These are phyloP conservation scores for Zelopaecilomyces penicillatus DNA, from an alignment of 2,329 filamentous ascomycete genomes.

Conservation along the genomic window DNA sequence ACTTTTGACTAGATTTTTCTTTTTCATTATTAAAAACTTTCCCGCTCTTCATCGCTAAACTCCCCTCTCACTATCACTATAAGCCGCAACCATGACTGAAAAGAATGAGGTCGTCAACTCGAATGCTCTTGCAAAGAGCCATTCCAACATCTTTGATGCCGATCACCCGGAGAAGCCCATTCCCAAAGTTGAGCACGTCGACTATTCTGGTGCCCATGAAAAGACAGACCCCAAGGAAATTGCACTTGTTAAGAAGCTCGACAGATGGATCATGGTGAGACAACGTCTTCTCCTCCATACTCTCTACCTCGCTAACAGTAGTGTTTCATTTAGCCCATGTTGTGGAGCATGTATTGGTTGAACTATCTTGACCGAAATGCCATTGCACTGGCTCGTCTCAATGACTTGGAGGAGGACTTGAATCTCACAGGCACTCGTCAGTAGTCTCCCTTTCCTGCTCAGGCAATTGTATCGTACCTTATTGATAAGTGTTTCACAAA, in stretches of 20 bases:
- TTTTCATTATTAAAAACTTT: too few species aligned
- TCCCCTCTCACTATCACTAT: too few species aligned
- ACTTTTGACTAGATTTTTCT: too few species aligned
- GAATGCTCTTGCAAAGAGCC: neutral
- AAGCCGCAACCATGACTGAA: too few species aligned
- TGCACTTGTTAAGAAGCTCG: conserved; percentile 29
- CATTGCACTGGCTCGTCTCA: conserved; percentile 34
- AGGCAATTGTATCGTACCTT: neutral
- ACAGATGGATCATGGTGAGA: conserved; percentile 28
- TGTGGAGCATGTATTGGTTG: conserved; percentile 34
- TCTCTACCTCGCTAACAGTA: neutral
- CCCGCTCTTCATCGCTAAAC: too few species aligned
- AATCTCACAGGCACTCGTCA: conserved; percentile 14
- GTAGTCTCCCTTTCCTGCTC: neutral
- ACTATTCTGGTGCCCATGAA: conserved; percentile 30
- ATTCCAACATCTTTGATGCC: neutral
- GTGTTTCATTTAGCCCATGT: conserved; percentile 19
- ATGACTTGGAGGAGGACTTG: conserved; percentile 21
- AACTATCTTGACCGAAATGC: conserved; percentile 40
- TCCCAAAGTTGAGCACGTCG: conserved; percentile 4
- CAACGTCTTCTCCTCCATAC: neutral
- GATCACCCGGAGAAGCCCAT: neutral
- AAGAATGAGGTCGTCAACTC: too few species aligned
- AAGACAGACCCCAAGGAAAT: conserved; percentile 33
- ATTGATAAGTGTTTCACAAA: conserved; percentile 1